A percentile compares a stretch with the other conserved stretches of the same genome.
Evolutionary conservation across 2,329 filamentous ascomycete genomes (phyloP).

Genomic region (Cladophialophora yegresii): DNA sequence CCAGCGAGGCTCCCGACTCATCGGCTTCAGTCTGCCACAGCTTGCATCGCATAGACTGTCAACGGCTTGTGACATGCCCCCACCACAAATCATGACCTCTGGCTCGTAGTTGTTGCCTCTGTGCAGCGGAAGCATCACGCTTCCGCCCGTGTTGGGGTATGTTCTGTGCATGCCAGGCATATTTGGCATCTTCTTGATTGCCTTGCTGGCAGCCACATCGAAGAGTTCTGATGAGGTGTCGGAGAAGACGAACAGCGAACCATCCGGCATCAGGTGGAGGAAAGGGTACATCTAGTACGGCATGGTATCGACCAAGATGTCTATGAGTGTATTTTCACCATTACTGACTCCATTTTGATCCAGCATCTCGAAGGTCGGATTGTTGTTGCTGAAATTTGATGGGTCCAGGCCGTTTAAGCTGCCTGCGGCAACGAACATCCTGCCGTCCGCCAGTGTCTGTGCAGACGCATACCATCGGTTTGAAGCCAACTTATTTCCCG

Average conservation of each 20-base stretch:
- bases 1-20: slow-evolving; percentile 54
- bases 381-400: slow-evolving; percentile 58
- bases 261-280: slow-evolving; percentile 60
- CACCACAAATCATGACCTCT: slow-evolving; percentile 61
- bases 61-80: slow-evolving; percentile 62
- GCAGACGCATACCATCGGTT: slow-evolving; percentile 63
- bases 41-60: slow-evolving; percentile 60
- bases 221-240: slow-evolving; percentile 60
- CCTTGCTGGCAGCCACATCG: slow-evolving; percentile 51
- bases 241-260: slow-evolving; percentile 59
- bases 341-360: slow-evolving; percentile 51
- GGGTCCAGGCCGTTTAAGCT: slow-evolving; percentile 61
- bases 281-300: slow-evolving; percentile 68
- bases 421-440: slow-evolving; percentile 62
- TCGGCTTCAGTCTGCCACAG: slow-evolving; percentile 59
- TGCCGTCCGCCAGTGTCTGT: slow-evolving; percentile 60
- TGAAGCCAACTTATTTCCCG: slow-evolving; percentile 56
- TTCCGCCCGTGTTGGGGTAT: slow-evolving; percentile 63
- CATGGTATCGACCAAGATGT: slow-evolving; percentile 59
- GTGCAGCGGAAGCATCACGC: slow-evolving; percentile 57
- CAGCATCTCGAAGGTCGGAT: slow-evolving; percentile 65
- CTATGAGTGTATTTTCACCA: slow-evolving; percentile 54
- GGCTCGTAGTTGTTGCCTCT: slow-evolving; percentile 56
- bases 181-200: slow-evolving; percentile 53
- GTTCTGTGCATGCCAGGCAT: slow-evolving; percentile 60